Base-by-base conservation (phyloP, 805 yeast genomes). In the Blastobotrys parvus region DNA sequence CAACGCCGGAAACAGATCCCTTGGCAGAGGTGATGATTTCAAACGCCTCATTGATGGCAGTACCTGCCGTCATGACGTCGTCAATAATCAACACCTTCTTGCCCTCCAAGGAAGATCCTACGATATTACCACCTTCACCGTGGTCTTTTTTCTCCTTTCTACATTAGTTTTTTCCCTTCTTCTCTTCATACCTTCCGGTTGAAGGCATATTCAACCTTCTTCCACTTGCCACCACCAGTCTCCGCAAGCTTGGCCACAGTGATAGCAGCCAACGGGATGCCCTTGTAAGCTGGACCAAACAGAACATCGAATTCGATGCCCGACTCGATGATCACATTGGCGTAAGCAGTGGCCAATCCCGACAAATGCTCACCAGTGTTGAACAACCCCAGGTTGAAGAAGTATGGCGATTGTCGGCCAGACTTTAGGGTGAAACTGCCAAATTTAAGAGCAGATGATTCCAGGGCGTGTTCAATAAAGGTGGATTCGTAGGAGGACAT, bases 51-150 rank as follows among this genome's bases (percentile, higher is more conserved):
- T 83, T 83, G 61, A 89, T 88, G 39, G 98, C 97, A 46, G 97
- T 92, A 33, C 98, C 98, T 1, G 97, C 97, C 47, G 97, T 90
- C 80, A 90, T 89, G 35, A 92, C 97, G 58, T 90, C 98, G 63
- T 92, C 98, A 48, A 90, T 87, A 56, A 92, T 85, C 56, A 92
- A 68, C 19, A 90, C 77, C 47, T 73, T 73, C 63, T 89, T 82
- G 39, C 75, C 83, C 47, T 73, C 72, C 55, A 90, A 73, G 4
- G 77, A 64, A 37, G 83, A 78, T 30, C 98, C 98, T 34, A 92
- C 97, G 54, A 90, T 84, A 45, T 76, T 75, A 11, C 98, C 98
- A 53, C 97, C 98, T 68, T 90, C 98, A 44, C 98, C 98, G 60
- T 90, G 98, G 60, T 89, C 96, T 67, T 90, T 90, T 70, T 83